Evolutionary conservation across 2,329 filamentous ascomycete genomes (phyloP).

Genomic region (Talaromyces sp.): DNA sequence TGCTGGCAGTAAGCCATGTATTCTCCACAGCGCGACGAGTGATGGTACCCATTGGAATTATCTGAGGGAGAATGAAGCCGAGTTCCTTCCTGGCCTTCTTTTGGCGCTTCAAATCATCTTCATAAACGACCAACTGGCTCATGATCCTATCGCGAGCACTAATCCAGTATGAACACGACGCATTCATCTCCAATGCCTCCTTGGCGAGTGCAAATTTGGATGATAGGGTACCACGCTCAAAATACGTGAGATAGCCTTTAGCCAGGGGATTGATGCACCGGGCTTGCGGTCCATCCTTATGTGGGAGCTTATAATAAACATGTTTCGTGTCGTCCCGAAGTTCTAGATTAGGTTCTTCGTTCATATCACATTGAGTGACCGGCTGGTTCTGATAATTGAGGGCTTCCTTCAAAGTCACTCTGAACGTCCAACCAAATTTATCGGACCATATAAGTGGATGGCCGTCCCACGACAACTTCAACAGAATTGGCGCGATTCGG

Average conservation of each 20-base stretch:
- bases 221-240: constrained; percentile 81
- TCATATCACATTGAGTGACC: constrained; percentile 70
- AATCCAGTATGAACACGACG: constrained; percentile 98
- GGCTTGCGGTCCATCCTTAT: constrained; percentile 86
- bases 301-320: constrained; percentile 86
- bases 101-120: constrained; percentile 53
- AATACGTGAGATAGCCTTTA: constrained; percentile 85
- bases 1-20: constrained; percentile 96
- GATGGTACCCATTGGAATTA: constrained; percentile 98
- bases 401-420: constrained; percentile 61
- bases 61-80: constrained; percentile 90
- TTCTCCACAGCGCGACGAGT: constrained; percentile 93
- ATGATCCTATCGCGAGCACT: constrained; percentile 88
- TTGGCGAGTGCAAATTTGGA: constrained; percentile 89
- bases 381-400: constrained; percentile 66
- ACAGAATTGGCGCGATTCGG: constrained; percentile 76
- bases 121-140: constrained; percentile 92
- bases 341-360: constrained; percentile 63
- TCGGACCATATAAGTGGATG: constrained; percentile 91
- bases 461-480: constrained; percentile 84
- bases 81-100: constrained; percentile 32
- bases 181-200: constrained; percentile 96
- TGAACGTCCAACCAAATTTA: constrained; percentile 88
- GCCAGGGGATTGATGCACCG: constrained; percentile 84
- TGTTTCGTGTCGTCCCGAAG: constrained; percentile 64